These are phyloP conservation scores for Xylaria multiplex DNA, from an alignment of 2,329 filamentous ascomycete genomes.

Conservation along the genomic window DNA sequence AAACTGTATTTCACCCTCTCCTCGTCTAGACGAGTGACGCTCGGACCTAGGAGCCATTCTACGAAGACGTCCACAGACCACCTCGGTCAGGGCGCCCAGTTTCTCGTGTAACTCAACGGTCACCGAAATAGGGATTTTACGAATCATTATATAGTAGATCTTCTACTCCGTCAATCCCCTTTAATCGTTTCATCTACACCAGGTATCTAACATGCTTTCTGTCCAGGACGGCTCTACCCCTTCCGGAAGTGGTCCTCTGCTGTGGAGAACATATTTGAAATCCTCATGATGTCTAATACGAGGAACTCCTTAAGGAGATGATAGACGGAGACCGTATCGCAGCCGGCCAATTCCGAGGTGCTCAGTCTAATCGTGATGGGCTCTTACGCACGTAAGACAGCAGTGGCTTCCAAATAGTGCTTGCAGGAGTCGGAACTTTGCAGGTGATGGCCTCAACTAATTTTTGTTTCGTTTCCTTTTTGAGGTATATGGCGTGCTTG, in stretches of 20 bases:
- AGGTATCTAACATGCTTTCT: background rate
- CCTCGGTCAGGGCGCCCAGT: background rate
- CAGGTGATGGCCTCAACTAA: slow-evolving; percentile 27
- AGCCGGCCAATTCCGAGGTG: background rate
- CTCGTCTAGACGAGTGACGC: background rate
- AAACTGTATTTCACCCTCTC: background rate
- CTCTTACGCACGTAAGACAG: slow-evolving; percentile 30
- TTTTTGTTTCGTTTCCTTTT: slow-evolving; percentile 18
- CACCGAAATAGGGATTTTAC: background rate
- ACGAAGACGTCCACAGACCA: background rate
- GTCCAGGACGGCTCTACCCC: background rate
- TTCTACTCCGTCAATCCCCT: no score
- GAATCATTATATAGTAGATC: background rate
- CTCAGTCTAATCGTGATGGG: background rate
- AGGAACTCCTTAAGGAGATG: no score
- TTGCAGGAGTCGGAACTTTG: slow-evolving; percentile 18
- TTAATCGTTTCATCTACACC: background rate
- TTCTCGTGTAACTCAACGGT: background rate
- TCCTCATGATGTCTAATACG: background rate
- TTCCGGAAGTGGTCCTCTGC: background rate
- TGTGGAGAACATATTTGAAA: background rate
- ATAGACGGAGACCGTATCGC: background rate
- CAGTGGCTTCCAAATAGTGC: background rate
- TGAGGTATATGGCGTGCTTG: slow-evolving; percentile 1
- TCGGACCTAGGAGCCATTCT: background rate